Evolutionary conservation across 2,329 filamentous ascomycete species (phyloP), one percentile per base, ranked within the genome.

Genomic region (Colletotrichum falcatum): DNA sequence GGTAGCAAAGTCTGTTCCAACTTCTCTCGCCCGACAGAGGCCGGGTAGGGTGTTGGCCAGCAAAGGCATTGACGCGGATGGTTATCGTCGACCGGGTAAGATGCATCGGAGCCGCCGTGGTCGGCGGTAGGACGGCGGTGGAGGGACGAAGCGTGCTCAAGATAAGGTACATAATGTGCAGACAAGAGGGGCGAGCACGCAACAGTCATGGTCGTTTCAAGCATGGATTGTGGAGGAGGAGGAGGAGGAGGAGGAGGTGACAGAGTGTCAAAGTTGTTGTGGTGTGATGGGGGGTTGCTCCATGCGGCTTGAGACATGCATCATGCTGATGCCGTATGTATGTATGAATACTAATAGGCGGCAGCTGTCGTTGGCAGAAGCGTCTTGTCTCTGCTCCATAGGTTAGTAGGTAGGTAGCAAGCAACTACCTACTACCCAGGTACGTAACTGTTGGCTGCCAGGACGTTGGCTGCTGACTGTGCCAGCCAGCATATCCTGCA

Each of bases 301-400:
- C 48, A 14, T 26, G 26, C 18, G 42, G 42, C 42, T 44, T 56
- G 67, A 70, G 67, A 66, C 64, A 70, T 33, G 18, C 39, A 28
- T 61, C 33, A 61, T 66, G 46, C 63, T 53, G 67, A 70, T 66
- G 33, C n/a, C n/a, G n/a, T n/a, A n/a, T n/a, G n/a, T n/a, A n/a
- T n/a, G n/a, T n/a, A n/a, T n/a, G n/a, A n/a, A n/a, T n/a, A n/a
- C n/a, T n/a, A 49, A 46, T 42, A 37, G 28, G 44, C 23, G 37
- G 58, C 18, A 42, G 67, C 8, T 46, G 16, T 14, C 46, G 20
- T 28, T 14, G 58, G 30, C 42, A 33, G 42, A 42, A 35, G 26
- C 23, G 28, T 23, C 49, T 65, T 23, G 44, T 20, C 23, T 59
- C 53, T 46, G 44, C 30, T 33, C 30, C 30, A 4, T 33, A 14